Percentiles rank a stretch among this genome's conserved stretches.
Evolutionary conservation across 805 yeast genomes (phyloP).

Genomic region (Blastobotrys chiropterorum): DNA sequence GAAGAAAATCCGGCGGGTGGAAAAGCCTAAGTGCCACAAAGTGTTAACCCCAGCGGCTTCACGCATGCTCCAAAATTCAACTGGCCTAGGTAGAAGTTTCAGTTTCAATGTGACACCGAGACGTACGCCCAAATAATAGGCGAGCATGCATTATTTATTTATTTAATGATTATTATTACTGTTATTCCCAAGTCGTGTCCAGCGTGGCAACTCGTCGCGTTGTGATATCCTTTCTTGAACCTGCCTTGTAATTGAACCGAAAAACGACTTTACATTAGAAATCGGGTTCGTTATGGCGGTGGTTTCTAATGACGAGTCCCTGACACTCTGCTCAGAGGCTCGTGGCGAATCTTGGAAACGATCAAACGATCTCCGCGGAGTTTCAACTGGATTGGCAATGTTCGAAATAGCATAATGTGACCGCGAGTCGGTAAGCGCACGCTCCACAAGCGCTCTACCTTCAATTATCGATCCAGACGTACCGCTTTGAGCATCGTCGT

Average conservation of each 20-base stretch:
- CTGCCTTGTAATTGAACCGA: conserved; percentile 15
- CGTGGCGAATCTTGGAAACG: background rate
- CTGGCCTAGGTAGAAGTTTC: too few species aligned
- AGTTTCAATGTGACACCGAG: too few species aligned
- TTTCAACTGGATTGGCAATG: background rate
- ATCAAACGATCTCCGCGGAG: background rate
- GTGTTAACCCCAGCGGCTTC: too few species aligned
- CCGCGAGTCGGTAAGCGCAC: conserved; percentile 26
- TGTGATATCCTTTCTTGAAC: conserved; percentile 9
- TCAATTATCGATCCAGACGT: conserved; percentile 24
- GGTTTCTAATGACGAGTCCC: conserved; percentile 1
- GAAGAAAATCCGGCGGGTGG: too few species aligned
- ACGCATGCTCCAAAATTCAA: too few species aligned
- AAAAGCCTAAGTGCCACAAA: too few species aligned
- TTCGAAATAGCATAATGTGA: background rate
- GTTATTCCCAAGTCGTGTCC: background rate
- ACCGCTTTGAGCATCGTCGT: conserved; percentile 22
- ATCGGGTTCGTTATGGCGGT: conserved; percentile 6
- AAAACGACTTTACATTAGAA: conserved; percentile 16
- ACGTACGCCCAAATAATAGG: too few species aligned
- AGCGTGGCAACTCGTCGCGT: background rate
- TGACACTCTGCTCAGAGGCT: too few species aligned
- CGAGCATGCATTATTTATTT: too few species aligned
- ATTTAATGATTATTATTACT: background rate
- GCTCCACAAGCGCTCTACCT: conserved; percentile 30